phyloP scores from a whole-genome alignment of 2,329 filamentous ascomycete species.

The Pseudomassariella vexata region DNA sequence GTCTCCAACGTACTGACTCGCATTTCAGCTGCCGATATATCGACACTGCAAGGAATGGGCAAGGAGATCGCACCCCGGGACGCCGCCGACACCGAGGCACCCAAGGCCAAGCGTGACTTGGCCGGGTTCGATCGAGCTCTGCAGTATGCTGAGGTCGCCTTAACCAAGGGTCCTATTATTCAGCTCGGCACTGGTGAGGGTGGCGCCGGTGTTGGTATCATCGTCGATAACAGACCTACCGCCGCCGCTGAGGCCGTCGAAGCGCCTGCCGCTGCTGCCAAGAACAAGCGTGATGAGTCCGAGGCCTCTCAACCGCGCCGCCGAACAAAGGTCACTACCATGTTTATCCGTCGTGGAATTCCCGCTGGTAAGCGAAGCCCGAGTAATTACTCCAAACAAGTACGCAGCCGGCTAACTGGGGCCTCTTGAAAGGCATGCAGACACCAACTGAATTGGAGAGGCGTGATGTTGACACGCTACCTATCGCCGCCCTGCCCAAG shows the following conservation, averaged over 20 bases:
- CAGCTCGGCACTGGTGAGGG: conserved; percentile 33
- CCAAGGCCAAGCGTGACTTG: conserved; percentile 29
- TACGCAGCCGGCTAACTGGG: conserved; percentile 14
- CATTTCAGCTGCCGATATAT: conserved; percentile 30
- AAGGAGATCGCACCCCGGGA: conserved; percentile 41
- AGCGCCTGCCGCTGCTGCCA: conserved; percentile 8
- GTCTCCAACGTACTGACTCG: conserved; percentile 4
- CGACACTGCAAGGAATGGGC: conserved; percentile 39
- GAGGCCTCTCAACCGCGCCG: conserved; percentile 22
- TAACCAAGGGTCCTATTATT: conserved; percentile 31
- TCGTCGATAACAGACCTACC: conserved; percentile 25
- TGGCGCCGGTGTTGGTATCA: conserved; percentile 34
- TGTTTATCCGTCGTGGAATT: conserved; percentile 39
- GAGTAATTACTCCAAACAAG: no score
- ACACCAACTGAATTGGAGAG: conserved; percentile 17
- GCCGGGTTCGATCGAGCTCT: conserved; percentile 34
- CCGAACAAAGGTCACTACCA: conserved; percentile 38
- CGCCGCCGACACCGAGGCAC: conserved; percentile 12
- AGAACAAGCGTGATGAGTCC: conserved; percentile 17
- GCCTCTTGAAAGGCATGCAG: conserved; percentile 18
- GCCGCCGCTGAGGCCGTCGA: conserved; percentile 14
- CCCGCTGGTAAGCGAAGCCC: conserved; percentile 31
- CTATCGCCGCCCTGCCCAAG: conserved; percentile 13
- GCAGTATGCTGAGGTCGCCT: conserved; percentile 30
- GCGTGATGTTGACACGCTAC: conserved; percentile 16